These are phyloP conservation scores for Garcia nutans DNA, from an alignment of 345 rosid genomes.

Conservation along the genomic window DNA sequence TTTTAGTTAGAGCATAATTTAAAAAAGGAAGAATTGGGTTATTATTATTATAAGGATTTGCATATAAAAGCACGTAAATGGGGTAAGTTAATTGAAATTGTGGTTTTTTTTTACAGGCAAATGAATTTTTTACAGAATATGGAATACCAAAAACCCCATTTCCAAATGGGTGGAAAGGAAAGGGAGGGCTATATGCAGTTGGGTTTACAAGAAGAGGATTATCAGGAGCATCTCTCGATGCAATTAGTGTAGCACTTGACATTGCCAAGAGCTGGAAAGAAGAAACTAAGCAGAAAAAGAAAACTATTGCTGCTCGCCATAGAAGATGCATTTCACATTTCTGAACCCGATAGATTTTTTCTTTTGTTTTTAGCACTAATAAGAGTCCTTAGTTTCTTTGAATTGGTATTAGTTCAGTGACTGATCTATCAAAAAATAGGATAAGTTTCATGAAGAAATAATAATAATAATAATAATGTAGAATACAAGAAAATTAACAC, in stretches of 20 bases:
- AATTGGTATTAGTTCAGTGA: constrained; percentile 8
- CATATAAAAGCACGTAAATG: no score
- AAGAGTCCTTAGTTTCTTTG: neutral
- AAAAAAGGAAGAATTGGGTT: no score
- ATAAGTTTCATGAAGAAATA: constrained; percentile 17
- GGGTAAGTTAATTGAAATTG: neutral
- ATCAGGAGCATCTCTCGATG: constrained; percentile 60
- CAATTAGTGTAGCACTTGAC: constrained; percentile 21
- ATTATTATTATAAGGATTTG: no score
- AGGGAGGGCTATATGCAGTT: constrained; percentile 74
- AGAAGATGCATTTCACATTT: constrained; percentile 34
- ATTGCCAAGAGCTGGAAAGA: constrained; percentile 31
- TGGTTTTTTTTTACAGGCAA: constrained; percentile 44
- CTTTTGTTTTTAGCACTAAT: neutral
- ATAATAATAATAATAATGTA: constrained; percentile 7
- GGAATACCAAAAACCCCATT: constrained; percentile 62
- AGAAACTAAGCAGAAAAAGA: constrained; percentile 29
- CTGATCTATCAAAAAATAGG: constrained; percentile 11
- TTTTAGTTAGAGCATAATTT: no score
- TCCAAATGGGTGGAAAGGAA: constrained; percentile 91
- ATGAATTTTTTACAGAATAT: constrained; percentile 72
- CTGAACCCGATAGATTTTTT: neutral
- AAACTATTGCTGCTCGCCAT: constrained; percentile 17
- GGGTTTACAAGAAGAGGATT: constrained; percentile 94
- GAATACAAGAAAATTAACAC: constrained; percentile 15